phyloP scores from a whole-genome alignment of 345 rosid genomes.

The Syzygium jambos region DNA sequence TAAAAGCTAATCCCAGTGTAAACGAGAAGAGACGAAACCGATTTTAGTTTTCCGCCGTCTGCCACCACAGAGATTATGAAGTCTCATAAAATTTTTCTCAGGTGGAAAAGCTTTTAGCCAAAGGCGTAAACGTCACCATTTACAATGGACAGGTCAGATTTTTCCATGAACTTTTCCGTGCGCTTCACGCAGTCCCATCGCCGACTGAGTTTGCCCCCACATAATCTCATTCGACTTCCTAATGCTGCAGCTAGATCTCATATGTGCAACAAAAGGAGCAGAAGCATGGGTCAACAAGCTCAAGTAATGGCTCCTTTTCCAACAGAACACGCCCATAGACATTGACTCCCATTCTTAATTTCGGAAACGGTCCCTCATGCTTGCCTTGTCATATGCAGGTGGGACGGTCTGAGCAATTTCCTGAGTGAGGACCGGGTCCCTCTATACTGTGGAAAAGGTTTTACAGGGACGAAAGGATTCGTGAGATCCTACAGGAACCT shows the following conservation, averaged over 20 bases:
- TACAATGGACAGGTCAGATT: slow-evolving; percentile 29
- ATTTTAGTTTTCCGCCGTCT: background rate
- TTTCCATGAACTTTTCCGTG: background rate
- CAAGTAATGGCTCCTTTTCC: slow-evolving; percentile 9
- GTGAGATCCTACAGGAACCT: background rate
- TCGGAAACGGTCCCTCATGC: background rate
- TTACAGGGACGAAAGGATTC: background rate
- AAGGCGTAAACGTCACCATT: slow-evolving; percentile 18
- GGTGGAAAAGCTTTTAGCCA: slow-evolving; percentile 33
- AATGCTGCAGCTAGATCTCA: slow-evolving; percentile 24
- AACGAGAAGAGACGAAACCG: background rate
- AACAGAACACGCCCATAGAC: background rate
- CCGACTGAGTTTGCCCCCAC: background rate
- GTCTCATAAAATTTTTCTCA: background rate
- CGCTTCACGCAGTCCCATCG: background rate
- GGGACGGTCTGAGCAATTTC: slow-evolving; percentile 22
- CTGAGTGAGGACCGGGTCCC: slow-evolving; percentile 10
- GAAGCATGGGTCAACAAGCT: slow-evolving; percentile 38
- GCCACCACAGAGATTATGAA: background rate
- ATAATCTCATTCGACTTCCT: background rate
- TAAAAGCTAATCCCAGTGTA: background rate
- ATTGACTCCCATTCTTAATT: background rate
- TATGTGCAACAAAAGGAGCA: slow-evolving; percentile 34
- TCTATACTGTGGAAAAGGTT: slow-evolving; percentile 13
- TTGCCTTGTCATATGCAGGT: slow-evolving; percentile 4